Conservation (phyloP, 805 yeast species). For the Spathaspora boniae region DNA sequence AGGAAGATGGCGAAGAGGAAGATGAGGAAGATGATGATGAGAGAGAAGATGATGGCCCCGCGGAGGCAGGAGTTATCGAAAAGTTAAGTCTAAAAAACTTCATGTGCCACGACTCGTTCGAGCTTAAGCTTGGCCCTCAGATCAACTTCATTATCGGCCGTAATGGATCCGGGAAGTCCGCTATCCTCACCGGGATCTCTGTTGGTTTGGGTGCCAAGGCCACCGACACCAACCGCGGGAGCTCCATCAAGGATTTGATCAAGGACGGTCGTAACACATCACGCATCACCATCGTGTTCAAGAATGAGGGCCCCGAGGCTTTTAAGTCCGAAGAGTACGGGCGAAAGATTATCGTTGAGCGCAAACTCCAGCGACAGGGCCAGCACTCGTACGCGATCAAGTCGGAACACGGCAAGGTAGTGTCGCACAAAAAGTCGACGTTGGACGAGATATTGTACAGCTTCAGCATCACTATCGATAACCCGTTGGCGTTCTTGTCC, state of each 20-base stretch:
- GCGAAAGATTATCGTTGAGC: slow-evolving; percentile 60
- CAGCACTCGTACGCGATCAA: slow-evolving; percentile 52
- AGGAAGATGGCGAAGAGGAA: no score
- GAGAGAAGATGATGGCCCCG: slow-evolving; percentile 14
- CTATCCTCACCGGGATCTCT: slow-evolving; percentile 81
- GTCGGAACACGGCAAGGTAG: slow-evolving; percentile 46
- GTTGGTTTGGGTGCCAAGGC: slow-evolving; percentile 90
- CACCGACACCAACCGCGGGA: slow-evolving; percentile 80
- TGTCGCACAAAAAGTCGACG: slow-evolving; percentile 61
- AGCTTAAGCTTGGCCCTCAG: slow-evolving; percentile 69
- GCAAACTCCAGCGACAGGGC: slow-evolving; percentile 52
- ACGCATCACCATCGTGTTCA: slow-evolving; percentile 58
- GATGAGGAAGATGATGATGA: slow-evolving; percentile 8
- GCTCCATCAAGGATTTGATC: slow-evolving; percentile 63
- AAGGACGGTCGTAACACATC: slow-evolving; percentile 75
- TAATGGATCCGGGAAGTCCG: slow-evolving; percentile 90
- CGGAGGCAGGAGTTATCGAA: slow-evolving; percentile 66
- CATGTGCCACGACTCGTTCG: slow-evolving; percentile 87
- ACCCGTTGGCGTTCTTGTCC: slow-evolving; percentile 87
- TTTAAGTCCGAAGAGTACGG: slow-evolving; percentile 69
- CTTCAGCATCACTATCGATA: slow-evolving; percentile 77
- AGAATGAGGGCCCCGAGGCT: slow-evolving; percentile 64
- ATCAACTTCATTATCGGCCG: slow-evolving; percentile 85
- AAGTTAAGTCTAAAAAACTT: slow-evolving; percentile 65
- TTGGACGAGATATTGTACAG: slow-evolving; percentile 65